Percentiles rank a stretch among this genome's conserved stretches.
These are phyloP conservation scores for Pichia cephalocereana DNA, from an alignment of 805 yeast genomes.

Conservation along the genomic window DNA sequence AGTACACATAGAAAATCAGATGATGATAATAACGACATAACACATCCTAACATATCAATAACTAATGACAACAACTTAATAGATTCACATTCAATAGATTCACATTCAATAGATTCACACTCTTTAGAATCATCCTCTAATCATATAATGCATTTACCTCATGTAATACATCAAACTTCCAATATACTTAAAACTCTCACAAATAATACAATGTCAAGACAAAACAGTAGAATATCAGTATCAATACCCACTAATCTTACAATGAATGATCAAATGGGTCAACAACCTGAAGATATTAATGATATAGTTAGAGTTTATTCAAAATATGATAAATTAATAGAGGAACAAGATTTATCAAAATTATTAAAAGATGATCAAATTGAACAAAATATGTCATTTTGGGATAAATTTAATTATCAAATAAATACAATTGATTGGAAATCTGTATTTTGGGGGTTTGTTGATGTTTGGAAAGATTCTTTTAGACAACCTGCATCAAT, in stretches of 20 bases:
- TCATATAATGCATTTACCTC: neutral
- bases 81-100: neutral
- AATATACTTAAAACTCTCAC: neutral
- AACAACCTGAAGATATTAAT: slow-evolving; percentile 28
- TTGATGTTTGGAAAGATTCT: slow-evolving; percentile 28
- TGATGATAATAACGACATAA: neutral
- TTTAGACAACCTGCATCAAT: slow-evolving; percentile 65
- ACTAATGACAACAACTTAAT: neutral
- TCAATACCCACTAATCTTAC: slow-evolving; percentile 13
- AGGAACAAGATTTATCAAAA: neutral
- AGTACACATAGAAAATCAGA: too few species aligned
- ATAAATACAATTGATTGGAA: slow-evolving; percentile 7
- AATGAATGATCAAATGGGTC: slow-evolving; percentile 11
- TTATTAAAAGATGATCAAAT: neutral
- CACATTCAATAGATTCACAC: neutral
- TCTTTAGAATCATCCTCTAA: neutral
- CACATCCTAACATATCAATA: neutral
- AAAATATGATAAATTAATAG: slow-evolving; percentile 28
- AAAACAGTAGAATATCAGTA: slow-evolving; percentile 1
- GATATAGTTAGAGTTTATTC: slow-evolving; percentile 47
- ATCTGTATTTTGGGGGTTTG: slow-evolving; percentile 3
- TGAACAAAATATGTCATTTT: neutral
- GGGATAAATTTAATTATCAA: neutral
- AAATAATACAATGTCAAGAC: neutral
- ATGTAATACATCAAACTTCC: neutral